Evolutionary conservation across 2,329 filamentous ascomycete species (phyloP).

Genomic region (Colletotrichum siamense): DNA sequence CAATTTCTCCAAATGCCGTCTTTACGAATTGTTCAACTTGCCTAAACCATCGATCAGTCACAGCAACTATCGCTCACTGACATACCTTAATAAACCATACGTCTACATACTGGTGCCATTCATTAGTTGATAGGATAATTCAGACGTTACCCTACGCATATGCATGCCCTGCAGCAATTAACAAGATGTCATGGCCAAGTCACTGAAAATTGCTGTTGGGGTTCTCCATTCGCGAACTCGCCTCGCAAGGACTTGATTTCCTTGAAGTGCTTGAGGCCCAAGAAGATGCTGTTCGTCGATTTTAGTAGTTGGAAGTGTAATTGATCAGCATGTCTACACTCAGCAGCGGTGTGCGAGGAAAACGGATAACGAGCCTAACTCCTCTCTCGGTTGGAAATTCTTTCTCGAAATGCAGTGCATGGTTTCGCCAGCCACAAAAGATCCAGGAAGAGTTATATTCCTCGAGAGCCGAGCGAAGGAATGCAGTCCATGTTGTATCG

Average conservation of each 20-base stretch:
- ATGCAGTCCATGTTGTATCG: not conserved
- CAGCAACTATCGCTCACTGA: not conserved
- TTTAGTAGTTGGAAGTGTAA: not conserved
- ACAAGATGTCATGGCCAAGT: not conserved
- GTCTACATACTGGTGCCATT: not conserved
- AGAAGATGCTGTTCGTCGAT: not conserved
- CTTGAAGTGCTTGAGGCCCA: not conserved
- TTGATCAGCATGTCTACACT: not conserved
- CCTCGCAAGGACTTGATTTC: not conserved
- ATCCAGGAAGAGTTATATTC: not conserved
- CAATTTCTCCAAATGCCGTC: not conserved
- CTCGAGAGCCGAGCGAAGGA: not conserved
- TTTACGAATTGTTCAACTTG: accelerated
- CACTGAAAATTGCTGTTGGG: no score
- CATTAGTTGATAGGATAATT: accelerated
- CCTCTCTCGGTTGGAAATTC: not conserved
- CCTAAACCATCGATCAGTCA: not conserved
- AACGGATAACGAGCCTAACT: not conserved
- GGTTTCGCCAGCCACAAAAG: not conserved
- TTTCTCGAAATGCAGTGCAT: not conserved
- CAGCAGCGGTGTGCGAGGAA: not conserved
- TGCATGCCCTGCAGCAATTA: not conserved
- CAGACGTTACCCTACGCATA: not conserved
- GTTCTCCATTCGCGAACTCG: not conserved
- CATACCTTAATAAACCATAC: not conserved